Percentiles rank a stretch among this genome's conserved stretches.
These are phyloP conservation scores for Kazachstania psychrophila DNA, from an alignment of 805 yeast species.

Conservation along the genomic window DNA sequence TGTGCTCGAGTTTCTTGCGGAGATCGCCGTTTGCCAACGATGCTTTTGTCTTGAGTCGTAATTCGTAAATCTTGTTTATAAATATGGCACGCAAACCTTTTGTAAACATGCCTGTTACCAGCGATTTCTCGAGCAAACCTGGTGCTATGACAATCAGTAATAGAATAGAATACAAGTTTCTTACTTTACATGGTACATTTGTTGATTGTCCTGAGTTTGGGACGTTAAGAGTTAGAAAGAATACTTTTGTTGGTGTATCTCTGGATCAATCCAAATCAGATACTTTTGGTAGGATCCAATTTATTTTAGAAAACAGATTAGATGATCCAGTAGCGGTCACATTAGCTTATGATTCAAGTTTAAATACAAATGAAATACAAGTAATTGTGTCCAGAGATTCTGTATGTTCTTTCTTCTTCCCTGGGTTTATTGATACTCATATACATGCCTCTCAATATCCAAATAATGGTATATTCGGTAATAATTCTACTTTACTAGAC, in stretches of 20 bases:
- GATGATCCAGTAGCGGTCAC: conserved; percentile 26
- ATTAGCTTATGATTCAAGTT: conserved; percentile 9
- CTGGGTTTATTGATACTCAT: conserved; percentile 78
- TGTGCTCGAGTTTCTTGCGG: too few species aligned
- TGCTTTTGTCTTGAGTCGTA: too few species aligned
- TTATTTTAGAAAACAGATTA: conserved; percentile 20
- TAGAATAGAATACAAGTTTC: not conserved
- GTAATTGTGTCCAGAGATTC: conserved; percentile 1
- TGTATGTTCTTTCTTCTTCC: conserved; percentile 48
- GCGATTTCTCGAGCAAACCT: too few species aligned
- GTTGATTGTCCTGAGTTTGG: conserved; percentile 62
- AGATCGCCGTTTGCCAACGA: too few species aligned
- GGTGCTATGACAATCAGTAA: not conserved
- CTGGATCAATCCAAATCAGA: not conserved
- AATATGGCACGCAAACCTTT: too few species aligned
- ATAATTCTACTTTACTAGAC: conserved; percentile 63
- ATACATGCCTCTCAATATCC: conserved; percentile 83
- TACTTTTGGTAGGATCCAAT: conserved; percentile 36
- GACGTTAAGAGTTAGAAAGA: conserved; percentile 43
- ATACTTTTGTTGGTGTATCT: conserved; percentile 56
- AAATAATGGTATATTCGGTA: conserved; percentile 75
- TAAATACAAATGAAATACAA: conserved; percentile 1
- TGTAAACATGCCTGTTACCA: too few species aligned
- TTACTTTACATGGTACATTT: conserved; percentile 52
- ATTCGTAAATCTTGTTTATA: too few species aligned